Percentiles rank a stretch among this genome's conserved stretches.
phyloP scores from a whole-genome alignment of 2,329 filamentous ascomycete genomes.

The Aspergillus uvarum region DNA sequence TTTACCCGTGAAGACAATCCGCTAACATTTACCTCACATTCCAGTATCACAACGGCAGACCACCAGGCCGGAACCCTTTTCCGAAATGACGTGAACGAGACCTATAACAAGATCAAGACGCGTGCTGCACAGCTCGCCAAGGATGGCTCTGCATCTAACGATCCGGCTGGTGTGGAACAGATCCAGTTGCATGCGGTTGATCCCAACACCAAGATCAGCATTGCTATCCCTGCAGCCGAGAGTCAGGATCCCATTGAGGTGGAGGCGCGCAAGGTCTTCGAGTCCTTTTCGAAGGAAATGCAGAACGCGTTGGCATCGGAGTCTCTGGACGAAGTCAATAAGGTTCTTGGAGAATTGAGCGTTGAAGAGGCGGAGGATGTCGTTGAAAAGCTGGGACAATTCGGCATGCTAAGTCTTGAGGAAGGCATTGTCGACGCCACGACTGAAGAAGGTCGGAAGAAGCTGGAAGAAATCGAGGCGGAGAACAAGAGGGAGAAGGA shows the following conservation, averaged over 20 bases:
- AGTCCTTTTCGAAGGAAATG: constrained; percentile 78
- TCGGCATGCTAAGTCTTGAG: constrained; percentile 85
- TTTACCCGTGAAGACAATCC: background rate
- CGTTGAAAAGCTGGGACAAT: constrained; percentile 76
- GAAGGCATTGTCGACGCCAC: constrained; percentile 94
- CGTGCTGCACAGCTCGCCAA: constrained; percentile 72
- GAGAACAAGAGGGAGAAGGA: constrained; percentile 40
- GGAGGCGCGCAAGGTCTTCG: constrained; percentile 72
- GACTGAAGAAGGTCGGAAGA: constrained; percentile 77
- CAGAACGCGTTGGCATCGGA: constrained; percentile 81
- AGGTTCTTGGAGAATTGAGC: constrained; percentile 82
- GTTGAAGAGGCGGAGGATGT: constrained; percentile 84
- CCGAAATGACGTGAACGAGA: constrained; percentile 86
- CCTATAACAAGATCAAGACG: constrained; percentile 76
- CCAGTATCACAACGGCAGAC: constrained; percentile 73
- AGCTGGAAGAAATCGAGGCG: constrained; percentile 72
- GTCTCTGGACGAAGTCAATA: constrained; percentile 84
- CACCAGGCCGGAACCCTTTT: constrained; percentile 92
- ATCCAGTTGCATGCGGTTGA: constrained; percentile 97
- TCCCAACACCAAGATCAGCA: constrained; percentile 87
- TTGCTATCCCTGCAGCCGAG: constrained; percentile 70
- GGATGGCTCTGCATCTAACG: constrained; percentile 53
- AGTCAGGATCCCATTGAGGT: constrained; percentile 64
- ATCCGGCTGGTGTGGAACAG: constrained; percentile 75
- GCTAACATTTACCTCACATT: constrained; percentile 10